phyloP scores from a whole-genome alignment of 805 yeast genomes.

The Barnettozyma wickerhamii region DNA sequence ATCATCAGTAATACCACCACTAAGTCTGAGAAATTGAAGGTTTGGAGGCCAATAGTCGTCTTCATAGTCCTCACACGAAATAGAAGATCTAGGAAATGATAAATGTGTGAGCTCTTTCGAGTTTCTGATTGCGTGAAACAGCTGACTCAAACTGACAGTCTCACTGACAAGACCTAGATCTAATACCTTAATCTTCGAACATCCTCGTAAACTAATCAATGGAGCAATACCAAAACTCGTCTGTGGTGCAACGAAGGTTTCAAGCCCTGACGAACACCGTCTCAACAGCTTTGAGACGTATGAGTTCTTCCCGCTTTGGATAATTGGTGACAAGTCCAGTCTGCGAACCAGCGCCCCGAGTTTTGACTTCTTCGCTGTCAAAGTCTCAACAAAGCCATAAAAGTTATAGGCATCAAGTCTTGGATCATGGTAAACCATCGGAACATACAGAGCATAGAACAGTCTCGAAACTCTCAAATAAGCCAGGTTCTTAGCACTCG shows the following conservation, averaged over 20 bases:
- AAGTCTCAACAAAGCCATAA: conserved; percentile 63
- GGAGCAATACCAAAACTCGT: conserved; percentile 94
- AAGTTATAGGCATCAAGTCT: conserved; percentile 63
- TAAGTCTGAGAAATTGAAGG: conserved; percentile 63
- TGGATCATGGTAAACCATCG: conserved; percentile 64
- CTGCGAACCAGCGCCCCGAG: conserved; percentile 55
- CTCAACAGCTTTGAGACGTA: conserved; percentile 78
- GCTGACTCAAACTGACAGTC: conserved; percentile 75
- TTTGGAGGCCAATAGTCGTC: conserved; percentile 76
- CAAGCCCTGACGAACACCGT: conserved; percentile 63
- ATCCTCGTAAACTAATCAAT: conserved; percentile 69
- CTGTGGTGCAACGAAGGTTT: conserved; percentile 84
- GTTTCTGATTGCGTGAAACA: conserved; percentile 68
- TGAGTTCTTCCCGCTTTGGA: conserved; percentile 91
- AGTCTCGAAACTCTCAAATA: conserved; percentile 56
- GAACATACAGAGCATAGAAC: conserved; percentile 59
- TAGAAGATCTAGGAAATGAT: conserved; percentile 86
- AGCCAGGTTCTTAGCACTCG: conserved; percentile 37
- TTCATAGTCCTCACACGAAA: conserved; percentile 55
- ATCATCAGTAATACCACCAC: conserved; percentile 87
- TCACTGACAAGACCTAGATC: conserved; percentile 88
- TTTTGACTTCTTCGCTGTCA: conserved; percentile 45
- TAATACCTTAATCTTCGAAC: conserved; percentile 56
- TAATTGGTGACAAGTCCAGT: conserved; percentile 72
- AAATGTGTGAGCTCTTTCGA: conserved; percentile 63